Evolutionary conservation across 148 eudicot species (phyloP).

Genomic region (Arctostaphylos glauca): DNA sequence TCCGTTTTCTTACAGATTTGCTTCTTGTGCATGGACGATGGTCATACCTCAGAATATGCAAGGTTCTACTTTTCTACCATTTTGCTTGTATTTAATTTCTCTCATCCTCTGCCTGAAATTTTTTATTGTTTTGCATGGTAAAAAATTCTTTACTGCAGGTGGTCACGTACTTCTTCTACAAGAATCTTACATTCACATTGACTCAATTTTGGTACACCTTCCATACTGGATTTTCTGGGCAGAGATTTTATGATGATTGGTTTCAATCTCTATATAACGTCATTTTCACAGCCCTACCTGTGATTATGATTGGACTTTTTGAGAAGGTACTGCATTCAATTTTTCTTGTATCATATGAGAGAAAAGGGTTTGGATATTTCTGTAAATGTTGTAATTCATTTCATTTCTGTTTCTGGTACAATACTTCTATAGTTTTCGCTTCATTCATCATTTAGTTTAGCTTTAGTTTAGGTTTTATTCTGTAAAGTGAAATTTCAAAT

Average conservation of each 20-base stretch:
- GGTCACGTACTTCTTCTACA: constrained; percentile 86
- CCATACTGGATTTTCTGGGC: constrained; percentile 93
- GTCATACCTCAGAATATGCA: constrained; percentile 96
- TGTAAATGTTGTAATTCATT: neutral
- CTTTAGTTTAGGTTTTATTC: neutral
- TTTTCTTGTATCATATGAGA: neutral
- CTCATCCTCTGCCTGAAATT: neutral
- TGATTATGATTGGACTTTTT: constrained; percentile 80
- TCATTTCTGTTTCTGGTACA: neutral
- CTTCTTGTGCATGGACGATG: constrained; percentile 98
- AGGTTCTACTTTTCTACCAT: constrained; percentile 40
- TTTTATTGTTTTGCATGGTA: constrained; percentile 15
- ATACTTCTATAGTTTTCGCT: neutral
- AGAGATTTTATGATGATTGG: constrained; percentile 98
- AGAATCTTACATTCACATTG: constrained; percentile 87
- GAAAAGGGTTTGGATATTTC: neutral
- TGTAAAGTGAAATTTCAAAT: neutral
- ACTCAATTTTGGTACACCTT: constrained; percentile 98
- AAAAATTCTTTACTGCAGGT: constrained; percentile 54
- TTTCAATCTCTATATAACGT: constrained; percentile 93
- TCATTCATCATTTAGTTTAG: neutral
- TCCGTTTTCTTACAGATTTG: constrained; percentile 87
- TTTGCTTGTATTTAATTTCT: constrained; percentile 1
- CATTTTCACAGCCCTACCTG: constrained; percentile 87
- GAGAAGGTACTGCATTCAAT: constrained; percentile 63